Evolutionary conservation across 768 basidiomycete genomes (phyloP).

Genomic region (Asterophora parasitica): DNA sequence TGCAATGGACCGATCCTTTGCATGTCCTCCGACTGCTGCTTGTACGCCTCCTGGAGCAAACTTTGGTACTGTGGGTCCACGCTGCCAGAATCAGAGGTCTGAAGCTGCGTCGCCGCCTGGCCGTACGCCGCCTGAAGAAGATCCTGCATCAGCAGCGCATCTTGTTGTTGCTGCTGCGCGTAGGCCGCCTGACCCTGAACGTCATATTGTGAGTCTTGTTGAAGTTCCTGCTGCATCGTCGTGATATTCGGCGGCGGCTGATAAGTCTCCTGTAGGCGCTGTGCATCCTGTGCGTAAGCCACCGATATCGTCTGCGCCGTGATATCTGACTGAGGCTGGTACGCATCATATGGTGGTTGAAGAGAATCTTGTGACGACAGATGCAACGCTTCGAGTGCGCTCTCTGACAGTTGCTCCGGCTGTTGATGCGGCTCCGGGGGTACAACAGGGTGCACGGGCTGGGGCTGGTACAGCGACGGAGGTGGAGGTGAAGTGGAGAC

Average conservation of each 20-base stretch:
- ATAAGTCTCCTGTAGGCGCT: conserved; percentile 12
- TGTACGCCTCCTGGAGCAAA: background rate
- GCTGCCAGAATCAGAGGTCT: background rate
- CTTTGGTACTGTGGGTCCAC: too few relatives aligned
- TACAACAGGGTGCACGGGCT: background rate
- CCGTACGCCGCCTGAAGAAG: background rate
- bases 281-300: conserved; percentile 11
- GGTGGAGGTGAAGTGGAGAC: background rate
- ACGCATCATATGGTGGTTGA: background rate
- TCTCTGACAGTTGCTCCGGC: background rate
- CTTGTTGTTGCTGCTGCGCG: conserved; percentile 14
- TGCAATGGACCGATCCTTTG: too few relatives aligned
- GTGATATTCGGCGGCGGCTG: conserved; percentile 7
- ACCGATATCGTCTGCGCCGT: conserved; percentile 2
- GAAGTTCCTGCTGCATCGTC: conserved; percentile 1
- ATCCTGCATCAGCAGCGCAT: background rate
- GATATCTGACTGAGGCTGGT: conserved; percentile 6
- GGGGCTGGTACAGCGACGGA: conserved; percentile 8
- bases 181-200: conserved; percentile 2
- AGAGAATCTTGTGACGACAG: background rate
- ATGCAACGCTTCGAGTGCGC: background rate
- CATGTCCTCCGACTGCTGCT: too few relatives aligned
- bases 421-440: background rate
- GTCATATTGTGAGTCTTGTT: background rate
- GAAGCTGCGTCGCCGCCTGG: background rate